Conservation (phyloP, 345 rosid genomes). For the Noccaea caerulescens region DNA sequence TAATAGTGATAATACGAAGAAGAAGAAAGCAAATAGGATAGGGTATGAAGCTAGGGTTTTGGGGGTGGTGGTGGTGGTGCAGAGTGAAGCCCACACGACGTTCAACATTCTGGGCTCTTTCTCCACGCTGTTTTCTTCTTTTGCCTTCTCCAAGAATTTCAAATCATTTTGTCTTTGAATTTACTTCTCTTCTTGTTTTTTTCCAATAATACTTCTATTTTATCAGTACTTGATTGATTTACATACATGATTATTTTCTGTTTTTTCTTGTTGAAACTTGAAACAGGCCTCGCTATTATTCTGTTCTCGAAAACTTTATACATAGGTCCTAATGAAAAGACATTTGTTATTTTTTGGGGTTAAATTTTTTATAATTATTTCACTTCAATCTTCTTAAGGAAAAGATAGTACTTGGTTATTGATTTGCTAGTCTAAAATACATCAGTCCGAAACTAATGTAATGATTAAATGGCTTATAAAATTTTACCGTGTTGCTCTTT, state of each 20-base stretch:
- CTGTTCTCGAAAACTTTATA: slow-evolving; percentile 26
- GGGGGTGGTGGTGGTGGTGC: slow-evolving; percentile 42
- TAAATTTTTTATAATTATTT: neutral
- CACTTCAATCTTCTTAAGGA: neutral
- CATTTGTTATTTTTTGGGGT: neutral
- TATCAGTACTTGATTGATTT: slow-evolving; percentile 39
- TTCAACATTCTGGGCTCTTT: slow-evolving; percentile 63
- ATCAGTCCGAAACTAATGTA: neutral
- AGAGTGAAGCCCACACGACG: slow-evolving; percentile 67
- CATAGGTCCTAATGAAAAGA: slow-evolving; percentile 35
- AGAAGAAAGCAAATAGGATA: slow-evolving; percentile 22
- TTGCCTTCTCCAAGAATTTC: slow-evolving; percentile 76
- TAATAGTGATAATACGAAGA: neutral
- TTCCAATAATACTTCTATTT: slow-evolving; percentile 40
- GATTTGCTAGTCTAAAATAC: neutral
- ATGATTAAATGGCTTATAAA: neutral
- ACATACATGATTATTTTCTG: slow-evolving; percentile 41
- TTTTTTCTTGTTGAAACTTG: slow-evolving; percentile 44
- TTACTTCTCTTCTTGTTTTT: slow-evolving; percentile 58
- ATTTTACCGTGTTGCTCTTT: neutral
- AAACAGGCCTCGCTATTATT: slow-evolving; percentile 34
- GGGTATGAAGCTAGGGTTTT: slow-evolving; percentile 45
- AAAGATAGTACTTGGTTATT: neutral
- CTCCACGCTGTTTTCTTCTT: slow-evolving; percentile 72
- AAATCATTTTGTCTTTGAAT: slow-evolving; percentile 99